phyloP scores from a whole-genome alignment of 1,139 yeast genomes.

The Diutina scorzettiae region DNA sequence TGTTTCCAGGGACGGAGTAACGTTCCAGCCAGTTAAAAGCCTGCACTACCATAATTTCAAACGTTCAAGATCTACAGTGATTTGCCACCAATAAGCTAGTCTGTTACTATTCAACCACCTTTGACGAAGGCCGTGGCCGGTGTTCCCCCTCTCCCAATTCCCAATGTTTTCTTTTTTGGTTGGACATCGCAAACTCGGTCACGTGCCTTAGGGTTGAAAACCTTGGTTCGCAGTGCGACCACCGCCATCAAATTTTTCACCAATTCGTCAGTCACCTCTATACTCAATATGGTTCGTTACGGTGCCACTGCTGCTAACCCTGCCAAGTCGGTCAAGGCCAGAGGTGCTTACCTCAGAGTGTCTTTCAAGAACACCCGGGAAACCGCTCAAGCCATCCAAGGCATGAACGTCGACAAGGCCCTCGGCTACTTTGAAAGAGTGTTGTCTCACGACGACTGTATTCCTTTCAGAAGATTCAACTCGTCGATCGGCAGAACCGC shows the following conservation, averaged over 20 bases:
- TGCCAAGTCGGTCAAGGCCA: constrained; percentile 98
- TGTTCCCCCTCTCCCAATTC: no score
- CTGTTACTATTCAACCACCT: no score
- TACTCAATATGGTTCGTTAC: constrained; percentile 56
- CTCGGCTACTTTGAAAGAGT: constrained; percentile 94
- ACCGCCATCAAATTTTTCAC: constrained; percentile 5
- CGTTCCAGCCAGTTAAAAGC: no score
- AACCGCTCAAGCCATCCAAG: constrained; percentile 96
- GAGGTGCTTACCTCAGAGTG: constrained; percentile 98
- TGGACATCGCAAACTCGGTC: no score
- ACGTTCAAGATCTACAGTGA: no score
- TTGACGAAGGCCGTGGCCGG: no score
- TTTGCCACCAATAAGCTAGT: no score
- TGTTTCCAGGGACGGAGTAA: no score
- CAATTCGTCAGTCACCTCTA: no score
- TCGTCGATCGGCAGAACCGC: constrained; percentile 97
- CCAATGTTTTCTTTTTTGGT: no score
- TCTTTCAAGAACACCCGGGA: constrained; percentile 99
- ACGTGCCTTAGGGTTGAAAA: constrained; percentile 2
- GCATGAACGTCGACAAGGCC: constrained; percentile 96
- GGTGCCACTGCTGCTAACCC: constrained; percentile 99
- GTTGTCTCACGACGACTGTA: constrained; percentile 97
- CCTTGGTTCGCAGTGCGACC: not conserved
- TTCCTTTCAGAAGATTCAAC: constrained; percentile 98
- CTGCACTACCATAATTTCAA: no score